Base-by-base conservation (phyloP, 305 asterid species). In the Nicotiana rustica region DNA sequence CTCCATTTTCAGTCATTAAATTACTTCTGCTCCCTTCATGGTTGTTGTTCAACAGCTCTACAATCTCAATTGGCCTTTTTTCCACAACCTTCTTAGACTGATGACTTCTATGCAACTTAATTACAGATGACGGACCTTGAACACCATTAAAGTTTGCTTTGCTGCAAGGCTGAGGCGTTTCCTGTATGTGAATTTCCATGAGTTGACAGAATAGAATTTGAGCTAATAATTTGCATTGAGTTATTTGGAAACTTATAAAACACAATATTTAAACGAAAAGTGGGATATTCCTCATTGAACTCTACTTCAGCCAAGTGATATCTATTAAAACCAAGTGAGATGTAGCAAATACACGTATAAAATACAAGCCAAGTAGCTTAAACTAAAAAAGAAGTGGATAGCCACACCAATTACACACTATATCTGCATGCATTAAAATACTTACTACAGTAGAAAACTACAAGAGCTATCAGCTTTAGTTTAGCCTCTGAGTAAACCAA, bases 51-150 rank as follows among this genome's bases (percentile, higher is more conserved):
- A 94, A 77, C 8, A 92, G 86, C 69, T 93, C 97, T 8, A 92
- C 98, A 75, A 95, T 90, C 60, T 93, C 99, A 96, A 92, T 92
- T 44, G 87, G 79, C 66, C 82, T 88, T 15, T 47, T 67, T 57
- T 85, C 90, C 41, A 69, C 56, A n/a, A 76, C 82, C 49, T 79
- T 79, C 49, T 85, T 81, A 10, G 77, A 83, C 66, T 86, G 87
- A 62, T 79, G 87, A 79, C 78, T 65, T 55, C 5, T 77, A 69
- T 84, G 90, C 10, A 69, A 73, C 71, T 82, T 83, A 3, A 84
- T n/a, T 67, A 55, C 79, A 65, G 81, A 86, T 10, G 82, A 2
- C 1, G 56, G 69, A 66, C 84, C 87, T 83, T 84, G 86, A 82
- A 82, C 89, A 83, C 89, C 92, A 35, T 52, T 78, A 15, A 79